Evolutionary conservation across 176 grass and related monocot species (phyloP).

Genomic region (bread wheat (Triticum aestivum)): DNA sequence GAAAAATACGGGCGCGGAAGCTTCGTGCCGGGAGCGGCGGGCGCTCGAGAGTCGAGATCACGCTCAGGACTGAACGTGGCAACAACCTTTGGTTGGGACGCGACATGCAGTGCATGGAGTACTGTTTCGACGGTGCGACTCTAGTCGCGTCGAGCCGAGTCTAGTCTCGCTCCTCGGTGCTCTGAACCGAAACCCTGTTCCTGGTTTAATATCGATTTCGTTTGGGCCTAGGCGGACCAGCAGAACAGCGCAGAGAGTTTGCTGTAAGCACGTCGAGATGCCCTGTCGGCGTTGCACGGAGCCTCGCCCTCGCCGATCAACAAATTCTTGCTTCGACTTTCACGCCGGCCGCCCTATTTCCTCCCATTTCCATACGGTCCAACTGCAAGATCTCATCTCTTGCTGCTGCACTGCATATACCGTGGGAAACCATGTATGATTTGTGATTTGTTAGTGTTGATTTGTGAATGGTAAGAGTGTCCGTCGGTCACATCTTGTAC

Average conservation of each 20-base stretch:
- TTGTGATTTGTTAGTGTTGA: neutral
- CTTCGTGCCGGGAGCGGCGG: slow-evolving; percentile 32
- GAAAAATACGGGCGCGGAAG: neutral
- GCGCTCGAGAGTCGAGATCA: neutral
- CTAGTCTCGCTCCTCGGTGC: neutral
- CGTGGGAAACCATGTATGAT: no score
- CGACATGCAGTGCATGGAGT: neutral
- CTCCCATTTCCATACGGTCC: neutral
- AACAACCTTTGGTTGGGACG: slow-evolving; percentile 27
- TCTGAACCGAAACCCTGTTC: neutral
- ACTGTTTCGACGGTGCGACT: neutral
- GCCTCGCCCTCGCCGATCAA: neutral
- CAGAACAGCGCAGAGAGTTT: neutral
- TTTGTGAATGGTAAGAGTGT: no score
- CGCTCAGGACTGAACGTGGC: slow-evolving; percentile 10
- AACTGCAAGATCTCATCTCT: neutral
- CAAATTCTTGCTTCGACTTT: neutral
- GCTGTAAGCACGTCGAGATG: slow-evolving; percentile 20
- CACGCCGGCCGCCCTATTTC: no score
- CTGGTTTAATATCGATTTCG: neutral
- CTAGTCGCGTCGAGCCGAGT: neutral
- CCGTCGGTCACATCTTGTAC: neutral
- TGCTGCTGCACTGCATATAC: no score
- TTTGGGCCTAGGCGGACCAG: neutral
- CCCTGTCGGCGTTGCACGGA: slow-evolving; percentile 24